phyloP scores from a whole-genome alignment of 2,329 filamentous ascomycete species.

The Paecilomyces niveus region DNA sequence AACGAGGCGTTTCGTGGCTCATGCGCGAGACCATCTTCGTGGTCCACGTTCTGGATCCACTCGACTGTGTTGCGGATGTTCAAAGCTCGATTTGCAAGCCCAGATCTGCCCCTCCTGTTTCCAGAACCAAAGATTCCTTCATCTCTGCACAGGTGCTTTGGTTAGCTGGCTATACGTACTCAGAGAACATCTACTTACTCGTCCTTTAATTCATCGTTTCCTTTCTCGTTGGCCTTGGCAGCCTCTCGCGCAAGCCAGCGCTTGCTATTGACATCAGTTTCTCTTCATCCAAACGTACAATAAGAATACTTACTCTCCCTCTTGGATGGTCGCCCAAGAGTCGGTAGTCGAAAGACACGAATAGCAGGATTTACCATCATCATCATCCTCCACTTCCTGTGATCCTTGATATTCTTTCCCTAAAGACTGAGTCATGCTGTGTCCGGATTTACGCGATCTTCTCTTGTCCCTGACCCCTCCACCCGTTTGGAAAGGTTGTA shows the following conservation, averaged over 20 bases:
- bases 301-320: slow-evolving; percentile 11
- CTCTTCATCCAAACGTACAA: not conserved
- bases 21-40: not conserved
- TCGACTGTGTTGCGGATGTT: slow-evolving; percentile 1
- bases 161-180: not conserved
- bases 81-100: not conserved
- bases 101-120: not conserved
- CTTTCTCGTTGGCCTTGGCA: not conserved
- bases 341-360: slow-evolving; percentile 14
- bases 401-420: not conserved
- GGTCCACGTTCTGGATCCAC: slow-evolving; percentile 2
- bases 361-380: slow-evolving; percentile 4
- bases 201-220: not conserved
- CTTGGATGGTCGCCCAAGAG: slow-evolving; percentile 16
- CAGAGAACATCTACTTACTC: not conserved
- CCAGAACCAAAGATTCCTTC: not conserved
- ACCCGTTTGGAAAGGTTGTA: not conserved
- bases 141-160: not conserved
- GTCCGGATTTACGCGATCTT: not conserved
- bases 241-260: slow-evolving; percentile 4
- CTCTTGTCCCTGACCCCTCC: not conserved
- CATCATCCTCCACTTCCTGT: slow-evolving; percentile 7
- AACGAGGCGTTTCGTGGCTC: not conserved
- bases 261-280: slow-evolving; percentile 8
- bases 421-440: not conserved